Percentiles rank a stretch among this genome's conserved stretches.
phyloP scores from a whole-genome alignment of 495 filamentous ascomycete species.

The Penicillium soppii region DNA sequence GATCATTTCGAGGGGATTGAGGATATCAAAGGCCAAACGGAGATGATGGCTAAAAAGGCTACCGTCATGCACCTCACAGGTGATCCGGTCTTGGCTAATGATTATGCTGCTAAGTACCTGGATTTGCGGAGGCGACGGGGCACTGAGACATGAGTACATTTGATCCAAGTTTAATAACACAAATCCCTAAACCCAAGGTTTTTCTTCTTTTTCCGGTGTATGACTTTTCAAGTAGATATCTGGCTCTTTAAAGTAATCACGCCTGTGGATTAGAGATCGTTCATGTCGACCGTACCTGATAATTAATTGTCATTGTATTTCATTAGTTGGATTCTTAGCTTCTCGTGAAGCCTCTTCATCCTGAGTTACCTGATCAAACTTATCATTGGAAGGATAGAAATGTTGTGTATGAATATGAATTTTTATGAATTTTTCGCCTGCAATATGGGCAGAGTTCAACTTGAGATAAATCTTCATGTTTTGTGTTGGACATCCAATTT shows the following conservation, averaged over 20 bases:
- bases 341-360: not conserved
- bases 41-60: slow-evolving; percentile 85
- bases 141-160: slow-evolving; percentile 11
- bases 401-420: not conserved
- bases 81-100: slow-evolving; percentile 68
- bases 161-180: not conserved
- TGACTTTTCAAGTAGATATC: not conserved
- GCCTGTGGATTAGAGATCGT: too few relatives aligned
- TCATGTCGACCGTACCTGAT: not conserved
- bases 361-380: not conserved
- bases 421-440: too few relatives aligned
- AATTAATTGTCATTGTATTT: too few relatives aligned
- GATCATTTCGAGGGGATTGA: slow-evolving; percentile 69
- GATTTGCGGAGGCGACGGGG: slow-evolving; percentile 48
- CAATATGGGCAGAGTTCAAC: too few relatives aligned
- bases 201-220: not conserved
- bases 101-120: slow-evolving; percentile 70
- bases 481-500: too few relatives aligned
- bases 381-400: not conserved
- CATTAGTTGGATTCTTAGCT: too few relatives aligned
- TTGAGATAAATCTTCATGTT: too few relatives aligned
- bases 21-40: slow-evolving; percentile 72
- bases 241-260: not conserved
- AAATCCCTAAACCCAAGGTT: not conserved
- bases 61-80: slow-evolving; percentile 74